phyloP scores from a whole-genome alignment of 2,329 filamentous ascomycete genomes.

The Ceratocystis alfenasii region DNA sequence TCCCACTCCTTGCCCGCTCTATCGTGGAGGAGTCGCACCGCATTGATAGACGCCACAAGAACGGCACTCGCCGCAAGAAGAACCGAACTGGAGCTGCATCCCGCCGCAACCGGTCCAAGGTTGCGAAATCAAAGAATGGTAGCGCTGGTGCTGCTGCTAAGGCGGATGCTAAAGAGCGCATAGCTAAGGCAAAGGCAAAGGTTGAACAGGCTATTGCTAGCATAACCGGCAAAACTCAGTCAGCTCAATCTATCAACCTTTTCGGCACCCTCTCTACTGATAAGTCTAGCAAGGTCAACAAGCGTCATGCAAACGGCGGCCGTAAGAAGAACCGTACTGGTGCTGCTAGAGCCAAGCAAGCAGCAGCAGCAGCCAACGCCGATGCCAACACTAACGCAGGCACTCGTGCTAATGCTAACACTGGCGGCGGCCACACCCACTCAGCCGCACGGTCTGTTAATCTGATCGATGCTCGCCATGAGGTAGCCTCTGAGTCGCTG shows the following conservation, averaged over 20 bases:
- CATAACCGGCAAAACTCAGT: no score
- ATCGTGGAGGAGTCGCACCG: background rate
- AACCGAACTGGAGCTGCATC: background rate
- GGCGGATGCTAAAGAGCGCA: no score
- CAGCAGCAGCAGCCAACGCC: background rate
- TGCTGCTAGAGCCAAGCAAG: background rate
- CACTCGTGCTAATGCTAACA: background rate
- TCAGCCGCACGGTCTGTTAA: background rate
- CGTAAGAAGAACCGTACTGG: conserved; percentile 1
- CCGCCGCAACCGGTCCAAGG: no score
- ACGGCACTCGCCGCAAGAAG: conserved; percentile 8
- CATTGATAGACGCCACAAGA: background rate
- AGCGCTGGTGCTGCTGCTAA: no score
- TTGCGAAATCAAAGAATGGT: no score
- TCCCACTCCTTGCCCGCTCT: conserved; percentile 1
- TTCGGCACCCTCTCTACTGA: no score
- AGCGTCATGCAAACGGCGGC: background rate
- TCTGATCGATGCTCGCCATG: background rate
- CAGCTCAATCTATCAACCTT: no score
- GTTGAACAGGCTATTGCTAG: background rate
- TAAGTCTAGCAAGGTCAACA: no score
- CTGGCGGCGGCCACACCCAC: background rate
- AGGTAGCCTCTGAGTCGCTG: background rate
- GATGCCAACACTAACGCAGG: background rate
- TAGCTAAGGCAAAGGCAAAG: background rate